A percentile compares a stretch with the other conserved stretches of the same genome.
These are phyloP conservation scores for Pholiota conissans DNA, from an alignment of 768 basidiomycete species.

Conservation along the genomic window DNA sequence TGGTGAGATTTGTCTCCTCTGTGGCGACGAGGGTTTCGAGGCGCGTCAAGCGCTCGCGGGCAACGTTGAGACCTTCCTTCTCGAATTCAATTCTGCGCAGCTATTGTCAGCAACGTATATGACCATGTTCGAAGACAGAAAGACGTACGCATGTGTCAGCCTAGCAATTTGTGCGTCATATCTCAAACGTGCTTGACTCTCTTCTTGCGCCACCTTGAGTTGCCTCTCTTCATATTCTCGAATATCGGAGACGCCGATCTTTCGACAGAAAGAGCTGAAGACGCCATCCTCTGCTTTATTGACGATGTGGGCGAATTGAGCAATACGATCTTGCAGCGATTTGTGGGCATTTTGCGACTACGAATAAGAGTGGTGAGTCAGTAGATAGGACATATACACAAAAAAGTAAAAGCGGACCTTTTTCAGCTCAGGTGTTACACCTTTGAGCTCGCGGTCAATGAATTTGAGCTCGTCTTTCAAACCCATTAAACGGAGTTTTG, in stretches of 20 bases:
- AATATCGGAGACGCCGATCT: constrained; percentile 79
- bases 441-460: constrained; percentile 68
- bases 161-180: constrained; percentile 87
- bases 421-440: constrained; percentile 65
- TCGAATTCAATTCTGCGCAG: constrained; percentile 76
- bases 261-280: constrained; percentile 75
- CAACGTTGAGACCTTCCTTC: constrained; percentile 65
- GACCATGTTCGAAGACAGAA: too few relatives aligned
- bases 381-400: background rate
- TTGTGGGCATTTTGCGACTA: constrained; percentile 58
- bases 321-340: constrained; percentile 54
- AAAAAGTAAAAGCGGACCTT: constrained; percentile 45
- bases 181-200: constrained; percentile 78
- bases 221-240: constrained; percentile 94
- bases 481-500: constrained; percentile 73
- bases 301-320: constrained; percentile 54
- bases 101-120: too few relatives aligned
- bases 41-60: constrained; percentile 59
- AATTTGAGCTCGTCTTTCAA: constrained; percentile 85
- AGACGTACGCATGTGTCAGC: constrained; percentile 76
- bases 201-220: constrained; percentile 84
- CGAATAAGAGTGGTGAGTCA: background rate
- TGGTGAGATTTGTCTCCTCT: constrained; percentile 54
- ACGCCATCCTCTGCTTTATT: constrained; percentile 79
- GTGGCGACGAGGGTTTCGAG: constrained; percentile 51